phyloP scores from a whole-genome alignment of 2,329 filamentous ascomycete species.

The Colletotrichum sansevieriae region DNA sequence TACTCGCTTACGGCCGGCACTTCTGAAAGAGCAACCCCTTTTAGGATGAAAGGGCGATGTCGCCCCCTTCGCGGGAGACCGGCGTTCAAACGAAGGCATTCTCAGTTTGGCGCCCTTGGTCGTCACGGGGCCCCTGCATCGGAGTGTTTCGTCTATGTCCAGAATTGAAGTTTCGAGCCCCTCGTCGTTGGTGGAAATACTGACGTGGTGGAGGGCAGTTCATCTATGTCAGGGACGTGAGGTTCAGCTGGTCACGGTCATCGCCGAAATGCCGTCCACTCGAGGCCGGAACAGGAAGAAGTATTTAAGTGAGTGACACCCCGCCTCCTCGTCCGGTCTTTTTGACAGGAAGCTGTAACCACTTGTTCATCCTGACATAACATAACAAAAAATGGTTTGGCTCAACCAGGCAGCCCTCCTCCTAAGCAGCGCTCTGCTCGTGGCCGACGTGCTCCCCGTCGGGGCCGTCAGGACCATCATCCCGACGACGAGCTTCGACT shows the following conservation, averaged over 20 bases:
- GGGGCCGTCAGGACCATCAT: constrained; percentile 34
- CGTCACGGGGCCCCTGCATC: too few relatives aligned
- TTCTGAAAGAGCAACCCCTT: neutral
- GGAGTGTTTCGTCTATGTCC: too few relatives aligned
- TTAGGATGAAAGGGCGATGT: constrained; percentile 4
- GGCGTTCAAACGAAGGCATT: constrained; percentile 2
- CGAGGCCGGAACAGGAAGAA: constrained; percentile 3
- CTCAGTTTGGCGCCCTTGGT: too few relatives aligned
- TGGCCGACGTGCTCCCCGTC: constrained; percentile 30
- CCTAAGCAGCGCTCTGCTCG: constrained; percentile 30
- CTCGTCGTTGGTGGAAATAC: too few relatives aligned
- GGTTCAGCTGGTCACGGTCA: neutral
- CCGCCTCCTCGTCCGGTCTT: neutral
- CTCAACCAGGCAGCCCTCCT: constrained; percentile 26
- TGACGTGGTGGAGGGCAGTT: neutral
- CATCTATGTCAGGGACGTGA: constrained; percentile 24
- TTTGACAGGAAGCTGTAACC: neutral
- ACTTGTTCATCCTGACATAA: constrained; percentile 1
- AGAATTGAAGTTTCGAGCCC: too few relatives aligned
- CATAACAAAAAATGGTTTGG: constrained; percentile 27
- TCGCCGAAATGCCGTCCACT: constrained; percentile 11
- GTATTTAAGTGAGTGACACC: constrained; percentile 15
- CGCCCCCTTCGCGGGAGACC: neutral
- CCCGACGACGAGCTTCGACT: constrained; percentile 35
- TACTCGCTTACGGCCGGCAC: neutral